These are phyloP conservation scores for Stachybotrys chlorohalonatus DNA, from an alignment of 2,329 filamentous ascomycete genomes.

Conservation along the genomic window DNA sequence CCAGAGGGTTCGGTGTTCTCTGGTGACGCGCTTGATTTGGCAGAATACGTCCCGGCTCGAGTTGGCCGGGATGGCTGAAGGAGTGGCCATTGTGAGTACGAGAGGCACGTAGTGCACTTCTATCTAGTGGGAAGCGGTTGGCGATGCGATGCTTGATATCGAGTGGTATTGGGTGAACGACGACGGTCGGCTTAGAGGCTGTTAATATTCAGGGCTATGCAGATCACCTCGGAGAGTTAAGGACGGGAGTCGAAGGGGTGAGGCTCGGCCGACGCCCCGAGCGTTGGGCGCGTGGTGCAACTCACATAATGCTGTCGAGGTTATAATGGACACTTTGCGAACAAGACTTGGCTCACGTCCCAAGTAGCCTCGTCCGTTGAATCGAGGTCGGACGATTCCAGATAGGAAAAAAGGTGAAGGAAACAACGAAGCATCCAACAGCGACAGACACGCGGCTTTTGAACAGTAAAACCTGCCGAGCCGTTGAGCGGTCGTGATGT, in stretches of 20 bases:
- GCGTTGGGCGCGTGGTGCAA: too few species aligned
- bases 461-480: not conserved
- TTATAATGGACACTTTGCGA: too few species aligned
- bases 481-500: not conserved
- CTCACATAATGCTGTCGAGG: too few species aligned
- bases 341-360: too few species aligned
- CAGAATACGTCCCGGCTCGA: conserved; percentile 30
- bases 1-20: conserved; percentile 66
- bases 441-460: not conserved
- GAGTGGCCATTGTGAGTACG: conserved; percentile 20
- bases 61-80: conserved; percentile 17
- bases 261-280: too few species aligned
- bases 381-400: not conserved
- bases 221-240: too few species aligned
- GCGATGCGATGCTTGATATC: not conserved
- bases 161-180: not conserved
- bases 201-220: too few species aligned
- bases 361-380: too few species aligned
- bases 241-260: too few species aligned
- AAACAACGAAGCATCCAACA: not conserved
- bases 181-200: too few species aligned
- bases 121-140: not conserved
- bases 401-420: not conserved
- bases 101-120: not conserved
- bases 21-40: conserved; percentile 45